Evolutionary conservation across 306 rosid species (phyloP).

Genomic region (Cicer bijugum): DNA sequence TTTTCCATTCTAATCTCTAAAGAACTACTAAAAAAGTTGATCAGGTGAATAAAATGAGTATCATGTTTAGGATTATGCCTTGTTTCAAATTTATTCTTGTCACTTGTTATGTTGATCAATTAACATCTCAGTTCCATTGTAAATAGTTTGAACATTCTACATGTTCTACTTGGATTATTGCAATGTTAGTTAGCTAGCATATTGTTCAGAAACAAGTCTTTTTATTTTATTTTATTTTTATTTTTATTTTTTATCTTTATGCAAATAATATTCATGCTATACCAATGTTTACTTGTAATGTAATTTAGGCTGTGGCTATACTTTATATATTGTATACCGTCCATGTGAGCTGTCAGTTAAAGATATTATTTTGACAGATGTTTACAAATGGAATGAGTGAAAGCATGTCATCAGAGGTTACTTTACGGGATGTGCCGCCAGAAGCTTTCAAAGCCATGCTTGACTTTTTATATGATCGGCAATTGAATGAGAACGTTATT

Average conservation of each 20-base stretch:
- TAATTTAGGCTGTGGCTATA: conserved; percentile 30
- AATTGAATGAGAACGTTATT: conserved; percentile 58
- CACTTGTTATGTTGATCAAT: conserved; percentile 23
- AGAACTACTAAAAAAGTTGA: conserved; percentile 1
- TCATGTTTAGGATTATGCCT: conserved; percentile 28
- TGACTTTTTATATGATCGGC: conserved; percentile 78
- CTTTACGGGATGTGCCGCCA: conserved; percentile 74
- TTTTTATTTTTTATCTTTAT: conserved; percentile 1
- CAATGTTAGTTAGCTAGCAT: conserved; percentile 27
- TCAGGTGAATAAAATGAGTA: background rate
- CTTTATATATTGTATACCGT: conserved; percentile 8
- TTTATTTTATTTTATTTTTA: background rate
- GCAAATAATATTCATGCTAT: conserved; percentile 26
- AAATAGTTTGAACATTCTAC: conserved; percentile 13
- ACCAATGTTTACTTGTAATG: background rate
- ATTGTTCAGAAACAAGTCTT: conserved; percentile 24
- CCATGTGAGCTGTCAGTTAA: conserved; percentile 29
- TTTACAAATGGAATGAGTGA: conserved; percentile 99
- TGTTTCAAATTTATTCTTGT: conserved; percentile 3
- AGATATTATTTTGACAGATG: conserved; percentile 65
- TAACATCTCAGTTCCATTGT: conserved; percentile 27
- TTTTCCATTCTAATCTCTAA: conserved; percentile 24
- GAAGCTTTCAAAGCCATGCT: conserved; percentile 85
- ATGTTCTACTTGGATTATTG: conserved; percentile 24
- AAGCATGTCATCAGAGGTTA: conserved; percentile 73